These are phyloP conservation scores for Xylariomycetidae sp. DNA, from an alignment of 2,329 filamentous ascomycete genomes.

Conservation along the genomic window DNA sequence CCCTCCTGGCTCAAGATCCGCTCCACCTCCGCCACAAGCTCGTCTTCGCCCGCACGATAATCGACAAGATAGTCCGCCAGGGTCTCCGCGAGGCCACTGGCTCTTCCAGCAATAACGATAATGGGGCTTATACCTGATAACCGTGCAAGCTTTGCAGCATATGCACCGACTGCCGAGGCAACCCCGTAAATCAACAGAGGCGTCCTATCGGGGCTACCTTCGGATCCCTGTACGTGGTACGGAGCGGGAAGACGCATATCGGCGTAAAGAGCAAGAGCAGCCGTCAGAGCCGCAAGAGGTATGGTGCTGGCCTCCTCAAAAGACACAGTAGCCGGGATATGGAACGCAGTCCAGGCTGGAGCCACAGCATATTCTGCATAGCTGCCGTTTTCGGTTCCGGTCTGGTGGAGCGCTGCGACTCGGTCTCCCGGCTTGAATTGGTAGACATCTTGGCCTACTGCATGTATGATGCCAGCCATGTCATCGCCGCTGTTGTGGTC, in stretches of 20 bases:
- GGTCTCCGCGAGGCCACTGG: conserved; percentile 7
- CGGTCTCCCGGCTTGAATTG: conserved; percentile 47
- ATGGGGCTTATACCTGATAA: conserved; percentile 13
- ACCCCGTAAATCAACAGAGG: conserved; percentile 14
- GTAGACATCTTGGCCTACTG: conserved; percentile 43
- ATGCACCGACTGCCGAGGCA: conserved; percentile 12
- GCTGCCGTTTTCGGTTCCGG: conserved; percentile 28
- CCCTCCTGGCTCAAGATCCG: conserved; percentile 11
- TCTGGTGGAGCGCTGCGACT: conserved; percentile 49
- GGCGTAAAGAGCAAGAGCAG: conserved; percentile 33
- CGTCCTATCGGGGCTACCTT: conserved; percentile 2
- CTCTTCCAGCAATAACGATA: conserved; percentile 13
- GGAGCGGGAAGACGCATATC: conserved; percentile 34
- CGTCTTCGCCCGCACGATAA: conserved; percentile 13
- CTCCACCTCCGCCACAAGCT: conserved; percentile 5
- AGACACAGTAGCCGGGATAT: conserved; percentile 29
- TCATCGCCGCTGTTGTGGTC: conserved; percentile 38
- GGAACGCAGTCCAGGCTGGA: conserved; percentile 36
- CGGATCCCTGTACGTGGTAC: conserved; percentile 7
- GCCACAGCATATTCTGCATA: conserved; percentile 40
- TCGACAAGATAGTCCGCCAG: conserved; percentile 13
- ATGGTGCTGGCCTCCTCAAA: conserved; percentile 40
- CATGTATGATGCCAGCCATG: conserved; percentile 41
- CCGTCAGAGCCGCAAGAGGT: conserved; percentile 39
- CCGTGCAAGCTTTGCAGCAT: conserved; percentile 12